Base-by-base conservation (phyloP, 768 basidiomycete species). In the Xerocomus brunneocitrinus region DNA sequence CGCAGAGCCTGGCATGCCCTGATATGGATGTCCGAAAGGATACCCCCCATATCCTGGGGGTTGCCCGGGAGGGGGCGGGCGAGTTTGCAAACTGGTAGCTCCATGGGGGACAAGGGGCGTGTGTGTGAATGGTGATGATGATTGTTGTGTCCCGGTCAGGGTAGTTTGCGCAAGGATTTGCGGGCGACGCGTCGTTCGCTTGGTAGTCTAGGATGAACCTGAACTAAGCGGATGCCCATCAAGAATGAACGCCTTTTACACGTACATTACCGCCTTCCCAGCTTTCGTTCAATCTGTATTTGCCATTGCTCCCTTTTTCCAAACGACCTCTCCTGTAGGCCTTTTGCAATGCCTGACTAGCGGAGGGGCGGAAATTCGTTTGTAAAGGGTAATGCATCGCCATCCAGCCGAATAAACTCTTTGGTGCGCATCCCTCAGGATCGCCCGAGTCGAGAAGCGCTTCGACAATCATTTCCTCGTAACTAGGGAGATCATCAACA, bases 391-490 rank as follows among this genome's bases (percentile, higher is more conserved):
- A 94, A 36, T 81, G 79, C 30, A 80, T 74, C 4, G 84, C 84
- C 87, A 94, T 94, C 87, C 87, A 90, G 6, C 80, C 73, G 66
- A 91, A 94, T 30, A 94, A 63, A 55, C 83, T 82, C 66, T 89
- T 92, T n/a, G 91, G 91, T 7, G 84, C 84, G 51, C 81, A 80
- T 16, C 91, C 91, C 43, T 93, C 87, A 1, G 82, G 75, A 53
- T 90, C 88, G 7, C 71, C 74, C 40, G 80, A 76, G 51, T 85
- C 86, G 13, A 74, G 69, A 25, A 94, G 72, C 1, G 89, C 90
- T 63, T 89, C 87, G 10, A 86, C 87, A 16, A 93, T 88, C 91
- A 94, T 94, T 57, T 93, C 91, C 63, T 94, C 91, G 53, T 94
- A 94, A 58, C 86, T 88, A 7, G 91, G 91, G 46, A 93, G 75